Conservation (phyloP, 1,284 basidiomycete species). For the Abortiporus biennis region DNA sequence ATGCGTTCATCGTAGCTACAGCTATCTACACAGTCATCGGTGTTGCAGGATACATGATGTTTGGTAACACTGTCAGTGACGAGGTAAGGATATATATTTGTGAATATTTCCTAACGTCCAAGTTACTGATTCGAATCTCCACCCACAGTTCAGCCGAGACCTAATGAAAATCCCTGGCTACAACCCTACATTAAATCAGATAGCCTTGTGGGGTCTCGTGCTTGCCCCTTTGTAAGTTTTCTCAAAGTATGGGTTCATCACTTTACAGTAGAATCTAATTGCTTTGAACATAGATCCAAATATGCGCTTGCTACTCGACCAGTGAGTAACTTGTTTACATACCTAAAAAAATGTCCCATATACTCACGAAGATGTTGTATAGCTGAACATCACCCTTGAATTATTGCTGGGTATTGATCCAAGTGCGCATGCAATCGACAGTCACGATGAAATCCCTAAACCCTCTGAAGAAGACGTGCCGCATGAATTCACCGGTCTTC, state of each 20-base stretch:
- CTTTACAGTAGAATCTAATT: constrained; percentile 1
- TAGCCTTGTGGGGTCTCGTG: constrained; percentile 88
- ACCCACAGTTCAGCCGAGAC: constrained; percentile 75
- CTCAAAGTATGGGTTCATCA: not conserved
- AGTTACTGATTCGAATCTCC: not conserved
- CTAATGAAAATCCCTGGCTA: constrained; percentile 75
- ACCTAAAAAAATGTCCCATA: not conserved
- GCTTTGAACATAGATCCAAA: constrained; percentile 56
- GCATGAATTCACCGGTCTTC: not conserved
- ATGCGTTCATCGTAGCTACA: constrained; percentile 82
- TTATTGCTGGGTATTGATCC: constrained; percentile 64
- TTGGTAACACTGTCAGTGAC: constrained; percentile 76
- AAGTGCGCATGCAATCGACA: constrained; percentile 29
- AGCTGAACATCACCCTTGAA: constrained; percentile 80
- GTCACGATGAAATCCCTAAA: constrained; percentile 25
- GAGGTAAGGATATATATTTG: constrained; percentile 51
- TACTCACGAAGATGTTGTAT: constrained; percentile 9
- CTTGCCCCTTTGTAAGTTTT: constrained; percentile 71
- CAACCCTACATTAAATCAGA: constrained; percentile 65
- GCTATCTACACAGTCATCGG: constrained; percentile 78
- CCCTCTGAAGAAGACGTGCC: constrained; percentile 6
- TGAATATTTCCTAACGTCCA: not conserved
- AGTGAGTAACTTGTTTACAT: constrained; percentile 36
- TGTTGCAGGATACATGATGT: constrained; percentile 88
- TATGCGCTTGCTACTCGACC: constrained; percentile 85